phyloP scores from a whole-genome alignment of 139 green algal species.

The Chlamydomonas sp. region DNA sequence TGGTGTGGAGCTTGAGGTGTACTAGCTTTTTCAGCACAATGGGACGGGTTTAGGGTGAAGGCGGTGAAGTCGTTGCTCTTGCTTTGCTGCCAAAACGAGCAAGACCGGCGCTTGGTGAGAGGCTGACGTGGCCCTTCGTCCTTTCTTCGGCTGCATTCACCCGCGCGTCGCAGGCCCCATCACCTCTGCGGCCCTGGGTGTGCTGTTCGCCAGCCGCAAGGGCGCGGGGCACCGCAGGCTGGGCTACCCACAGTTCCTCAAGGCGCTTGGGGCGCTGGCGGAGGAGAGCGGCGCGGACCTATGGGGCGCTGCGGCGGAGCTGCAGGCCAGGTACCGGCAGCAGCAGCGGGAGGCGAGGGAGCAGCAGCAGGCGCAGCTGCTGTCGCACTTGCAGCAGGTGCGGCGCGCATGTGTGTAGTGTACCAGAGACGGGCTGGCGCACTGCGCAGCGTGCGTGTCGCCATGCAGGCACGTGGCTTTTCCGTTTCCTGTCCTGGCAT shows the following conservation, averaged over 20 bases:
- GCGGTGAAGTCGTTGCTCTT: too few relatives aligned
- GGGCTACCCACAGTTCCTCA: not conserved
- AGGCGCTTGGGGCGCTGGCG: not conserved
- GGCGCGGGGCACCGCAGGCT: not conserved
- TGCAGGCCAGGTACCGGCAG: not conserved
- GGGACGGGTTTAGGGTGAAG: too few relatives aligned
- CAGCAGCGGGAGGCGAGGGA: not conserved
- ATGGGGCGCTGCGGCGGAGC: not conserved
- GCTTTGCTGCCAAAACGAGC: too few relatives aligned
- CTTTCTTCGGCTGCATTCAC: too few relatives aligned
- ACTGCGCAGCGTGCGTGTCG: not conserved
- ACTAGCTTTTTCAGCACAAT: not conserved
- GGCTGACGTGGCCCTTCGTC: not conserved
- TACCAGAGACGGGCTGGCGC: not conserved
- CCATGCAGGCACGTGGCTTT: too few relatives aligned
- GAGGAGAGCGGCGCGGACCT: conserved; percentile 18
- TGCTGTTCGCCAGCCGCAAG: not conserved
- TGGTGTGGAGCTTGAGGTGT: not conserved
- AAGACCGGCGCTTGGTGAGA: too few relatives aligned
- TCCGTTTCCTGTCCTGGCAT: too few relatives aligned
- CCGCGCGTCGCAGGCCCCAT: not conserved
- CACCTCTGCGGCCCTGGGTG: not conserved
- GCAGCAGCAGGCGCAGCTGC: not conserved
- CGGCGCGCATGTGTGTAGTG: too few relatives aligned
- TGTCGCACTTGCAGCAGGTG: not conserved